These are phyloP conservation scores for Raffaelea ambrosiae DNA, from an alignment of 2,329 filamentous ascomycete species.

Conservation along the genomic window DNA sequence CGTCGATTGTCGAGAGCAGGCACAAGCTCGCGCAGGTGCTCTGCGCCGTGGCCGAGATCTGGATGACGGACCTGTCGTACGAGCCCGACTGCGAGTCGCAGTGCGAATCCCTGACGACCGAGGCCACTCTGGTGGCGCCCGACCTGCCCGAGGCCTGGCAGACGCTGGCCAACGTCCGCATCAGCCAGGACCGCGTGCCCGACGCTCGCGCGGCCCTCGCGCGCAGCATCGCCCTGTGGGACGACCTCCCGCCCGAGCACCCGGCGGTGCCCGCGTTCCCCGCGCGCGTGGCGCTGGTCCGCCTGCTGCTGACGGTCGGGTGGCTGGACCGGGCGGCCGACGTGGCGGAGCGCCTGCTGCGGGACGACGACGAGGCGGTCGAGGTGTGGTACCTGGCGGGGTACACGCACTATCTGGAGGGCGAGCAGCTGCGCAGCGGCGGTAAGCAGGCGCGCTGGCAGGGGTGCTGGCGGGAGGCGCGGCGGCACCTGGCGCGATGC, in stretches of 20 bases:
- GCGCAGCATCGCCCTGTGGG: slow-evolving; percentile 77
- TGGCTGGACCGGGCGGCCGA: slow-evolving; percentile 78
- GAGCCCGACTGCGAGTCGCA: slow-evolving; percentile 81
- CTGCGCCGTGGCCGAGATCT: slow-evolving; percentile 90
- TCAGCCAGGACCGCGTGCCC: slow-evolving; percentile 72
- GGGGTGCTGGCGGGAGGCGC: slow-evolving; percentile 61
- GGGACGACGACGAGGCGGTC: slow-evolving; percentile 88
- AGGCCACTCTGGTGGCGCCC: slow-evolving; percentile 79
- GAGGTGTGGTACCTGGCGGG: slow-evolving; percentile 97
- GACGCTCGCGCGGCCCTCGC: slow-evolving; percentile 74
- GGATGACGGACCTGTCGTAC: slow-evolving; percentile 97
- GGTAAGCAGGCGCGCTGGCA: slow-evolving; percentile 39
- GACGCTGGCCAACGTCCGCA: slow-evolving; percentile 85
- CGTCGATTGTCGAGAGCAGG: slow-evolving; percentile 53
- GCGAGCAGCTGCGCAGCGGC: slow-evolving; percentile 27
- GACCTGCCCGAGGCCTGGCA: slow-evolving; percentile 84
- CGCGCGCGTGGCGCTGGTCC: slow-evolving; percentile 70
- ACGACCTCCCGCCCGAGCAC: slow-evolving; percentile 64
- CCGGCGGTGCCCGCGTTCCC: slow-evolving; percentile 75
- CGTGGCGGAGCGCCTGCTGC: slow-evolving; percentile 74
- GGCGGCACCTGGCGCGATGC: slow-evolving; percentile 76
- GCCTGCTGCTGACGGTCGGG: slow-evolving; percentile 82
- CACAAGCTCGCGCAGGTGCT: slow-evolving; percentile 81
- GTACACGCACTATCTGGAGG: slow-evolving; percentile 78
- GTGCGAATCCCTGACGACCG: slow-evolving; percentile 83